Evolutionary conservation across 2,329 filamentous ascomycete genomes (phyloP).

Genomic region (Cylindrodendrum hubeiense): DNA sequence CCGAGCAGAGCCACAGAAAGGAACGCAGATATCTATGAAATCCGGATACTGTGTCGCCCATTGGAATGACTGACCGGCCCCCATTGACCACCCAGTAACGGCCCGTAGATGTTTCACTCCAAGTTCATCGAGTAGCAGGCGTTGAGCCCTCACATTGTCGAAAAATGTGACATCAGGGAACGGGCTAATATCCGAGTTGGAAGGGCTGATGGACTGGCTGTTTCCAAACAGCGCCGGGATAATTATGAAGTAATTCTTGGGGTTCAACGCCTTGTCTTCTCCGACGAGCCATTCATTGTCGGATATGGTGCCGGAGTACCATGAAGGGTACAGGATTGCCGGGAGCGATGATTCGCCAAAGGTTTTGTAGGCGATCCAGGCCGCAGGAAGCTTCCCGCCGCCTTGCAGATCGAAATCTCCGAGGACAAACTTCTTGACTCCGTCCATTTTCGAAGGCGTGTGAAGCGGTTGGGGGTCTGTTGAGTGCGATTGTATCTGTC

Average conservation of each 20-base stretch:
- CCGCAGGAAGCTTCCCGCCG: slow-evolving; percentile 71
- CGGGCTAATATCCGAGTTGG: slow-evolving; percentile 54
- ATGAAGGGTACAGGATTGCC: slow-evolving; percentile 81
- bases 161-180: slow-evolving; percentile 62
- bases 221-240: slow-evolving; percentile 65
- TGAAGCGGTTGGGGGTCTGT: no score
- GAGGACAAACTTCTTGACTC: slow-evolving; percentile 59
- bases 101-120: slow-evolving; percentile 57
- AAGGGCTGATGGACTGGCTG: slow-evolving; percentile 66
- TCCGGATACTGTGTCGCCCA: slow-evolving; percentile 62
- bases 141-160: slow-evolving; percentile 65
- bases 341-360: slow-evolving; percentile 73
- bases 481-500: not conserved
- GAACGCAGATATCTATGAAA: slow-evolving; percentile 59
- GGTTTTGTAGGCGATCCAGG: slow-evolving; percentile 82
- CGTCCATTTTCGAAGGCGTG: slow-evolving; percentile 20
- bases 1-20: slow-evolving; percentile 63
- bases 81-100: slow-evolving; percentile 69
- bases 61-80: slow-evolving; percentile 66
- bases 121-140: slow-evolving; percentile 56
- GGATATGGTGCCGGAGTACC: slow-evolving; percentile 73
- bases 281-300: slow-evolving; percentile 84
- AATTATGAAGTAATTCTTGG: slow-evolving; percentile 63
- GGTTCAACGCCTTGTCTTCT: slow-evolving; percentile 72
- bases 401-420: slow-evolving; percentile 77